Percentiles rank a stretch among this genome's conserved stretches.
These are phyloP conservation scores for Leccinum arenicola DNA, from an alignment of 768 basidiomycete species.

Conservation along the genomic window DNA sequence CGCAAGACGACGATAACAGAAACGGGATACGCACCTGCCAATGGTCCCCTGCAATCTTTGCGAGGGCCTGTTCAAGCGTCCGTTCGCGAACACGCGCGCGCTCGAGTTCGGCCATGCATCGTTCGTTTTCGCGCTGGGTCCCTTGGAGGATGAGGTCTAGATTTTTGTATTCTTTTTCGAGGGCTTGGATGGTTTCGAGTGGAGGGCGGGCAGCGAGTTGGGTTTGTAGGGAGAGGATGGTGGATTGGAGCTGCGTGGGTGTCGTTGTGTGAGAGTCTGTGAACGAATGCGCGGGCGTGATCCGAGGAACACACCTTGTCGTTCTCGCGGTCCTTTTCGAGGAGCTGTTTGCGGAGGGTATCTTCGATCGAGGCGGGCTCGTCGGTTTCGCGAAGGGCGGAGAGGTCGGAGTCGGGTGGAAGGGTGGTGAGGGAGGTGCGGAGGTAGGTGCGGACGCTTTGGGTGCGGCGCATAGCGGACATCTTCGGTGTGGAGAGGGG, in stretches of 20 bases:
- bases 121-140: conserved; percentile 82
- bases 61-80: conserved; percentile 68
- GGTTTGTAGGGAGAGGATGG: conserved; percentile 59
- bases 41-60: conserved; percentile 70
- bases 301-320: conserved; percentile 48
- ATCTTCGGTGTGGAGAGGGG: background rate
- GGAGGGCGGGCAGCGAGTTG: conserved; percentile 69
- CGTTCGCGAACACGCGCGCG: conserved; percentile 70
- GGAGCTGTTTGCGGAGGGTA: conserved; percentile 55
- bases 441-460: conserved; percentile 56
- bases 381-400: conserved; percentile 54
- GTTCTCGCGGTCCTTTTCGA: conserved; percentile 68
- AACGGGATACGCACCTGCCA: conserved; percentile 64
- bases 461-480: conserved; percentile 52
- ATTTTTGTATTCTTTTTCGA: conserved; percentile 73
- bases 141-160: conserved; percentile 75
- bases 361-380: conserved; percentile 53
- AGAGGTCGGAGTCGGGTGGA: conserved; percentile 43
- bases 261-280: background rate
- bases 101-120: conserved; percentile 79
- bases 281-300: background rate
- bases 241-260: conserved; percentile 51
- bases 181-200: conserved; percentile 57
- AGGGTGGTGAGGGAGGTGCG: conserved; percentile 42
- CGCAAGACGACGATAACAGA: background rate